Evolutionary conservation across 345 rosid species (phyloP), one percentile per base, ranked within the genome.

Genomic region (Capsella bursapastoris): DNA sequence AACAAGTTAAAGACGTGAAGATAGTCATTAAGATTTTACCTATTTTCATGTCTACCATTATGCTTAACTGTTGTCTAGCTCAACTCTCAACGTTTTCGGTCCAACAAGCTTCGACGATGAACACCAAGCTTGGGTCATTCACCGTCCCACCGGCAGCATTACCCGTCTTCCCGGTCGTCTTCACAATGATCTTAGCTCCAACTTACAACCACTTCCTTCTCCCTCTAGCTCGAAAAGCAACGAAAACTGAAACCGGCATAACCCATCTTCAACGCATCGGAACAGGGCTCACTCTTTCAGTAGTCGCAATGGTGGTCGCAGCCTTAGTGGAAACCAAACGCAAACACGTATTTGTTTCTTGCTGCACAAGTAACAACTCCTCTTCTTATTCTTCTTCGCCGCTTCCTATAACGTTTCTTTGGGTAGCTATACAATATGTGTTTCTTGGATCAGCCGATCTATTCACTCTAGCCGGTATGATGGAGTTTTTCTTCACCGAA

Each of bases 361-460:
- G 80, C 57, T 78, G 79, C 2, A 82, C 86, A 37, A 60, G 78
- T 12, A 59, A 59, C 55, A 74, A 73, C 70, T 77, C 90, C 3
- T 8, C 74, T 70, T 40, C 65, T 8, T 47, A 76, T 14, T 66
- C 41, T 35, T 59, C 80, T 7, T 63, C 82, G 38, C 87, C 96
- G n/a, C 84, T 93, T 40, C 98, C 95, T 13, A 84, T 89, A 65
- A 85, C 97, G 16, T 93, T 91, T 86, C 85, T 93, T 8, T 91
- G 98, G 98, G 72, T 93, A 15, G 90, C 96, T 28, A 62, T 89
- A 72, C 98, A 91, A 69, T 91, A 89, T 73, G 68, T 93, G 83
- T 89, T 93, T 80, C 93, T 93, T 12, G 96, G 98, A 69, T 91
- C 98, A n/a, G 98, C 97, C 7, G 98, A 93, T 78, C 86, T 93